Base-by-base conservation (phyloP, 2,329 filamentous ascomycete species). In the Fusarium setosum region DNA sequence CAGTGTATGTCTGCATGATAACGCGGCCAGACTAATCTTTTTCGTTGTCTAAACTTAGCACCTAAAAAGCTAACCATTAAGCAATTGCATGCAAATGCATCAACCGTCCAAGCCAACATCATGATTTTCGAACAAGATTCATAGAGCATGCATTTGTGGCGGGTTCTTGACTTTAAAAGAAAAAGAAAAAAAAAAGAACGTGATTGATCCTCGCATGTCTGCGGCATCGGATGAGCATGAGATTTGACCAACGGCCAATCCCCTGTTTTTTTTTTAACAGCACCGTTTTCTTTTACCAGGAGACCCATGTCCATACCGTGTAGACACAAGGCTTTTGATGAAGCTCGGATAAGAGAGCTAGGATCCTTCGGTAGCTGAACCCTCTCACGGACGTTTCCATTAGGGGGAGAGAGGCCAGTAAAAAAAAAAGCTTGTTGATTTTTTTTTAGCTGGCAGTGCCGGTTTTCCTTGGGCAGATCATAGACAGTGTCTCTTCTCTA, bases 311-410 rank as follows among this genome's bases (percentile, higher is more conserved):
- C 21, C 45, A 20, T 17, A 15, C 45, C 31, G 10, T 18, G 37
- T 37, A 17, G 20, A 26, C 21, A 38, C 26, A 17, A 44, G 40
- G 40, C 23, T 23, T 48, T 18, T 32, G 29, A 48, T 23, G 32
- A 50, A 29, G 48, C 48, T 31, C n/a, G 48, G 48, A 34, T 18
- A n/a, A n/a, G n/a, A 13, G 21, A 13, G n/a, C 12, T 23, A 31
- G 7, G 24, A 45, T 49, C 47, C 21, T 37, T 8, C 31, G 15
- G 23, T 13, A 26, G 32, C 47, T 50, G 47, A 38, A 38, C 26
- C 38, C 42, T 40, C 40, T 52, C 23, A 53, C 45, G 63, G 60
- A 67, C 63, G 35, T 67, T 66, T 55, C 63, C 63, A 51, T 59
- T 67, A 55, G 40, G 20, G 42, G 8, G 24, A 26, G 52, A 11